A percentile compares a stretch with the other conserved stretches of the same genome.
Conservation (phyloP, 2,329 filamentous ascomycete genomes). For the Graphium sp. region DNA sequence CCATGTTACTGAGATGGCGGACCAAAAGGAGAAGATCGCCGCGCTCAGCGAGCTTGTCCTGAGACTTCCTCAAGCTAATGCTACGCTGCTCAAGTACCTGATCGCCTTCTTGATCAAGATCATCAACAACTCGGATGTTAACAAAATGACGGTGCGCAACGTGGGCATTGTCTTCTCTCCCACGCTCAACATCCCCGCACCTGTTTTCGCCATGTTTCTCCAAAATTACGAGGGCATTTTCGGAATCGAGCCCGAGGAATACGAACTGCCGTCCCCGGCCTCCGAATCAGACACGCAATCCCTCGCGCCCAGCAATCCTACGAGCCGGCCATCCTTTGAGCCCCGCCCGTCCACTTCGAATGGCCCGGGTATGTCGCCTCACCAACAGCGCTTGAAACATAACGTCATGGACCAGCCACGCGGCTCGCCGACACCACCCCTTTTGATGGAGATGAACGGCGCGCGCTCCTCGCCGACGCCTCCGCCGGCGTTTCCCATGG, state of each 20-base stretch:
- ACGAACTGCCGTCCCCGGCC: constrained; percentile 33
- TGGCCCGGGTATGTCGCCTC: constrained; percentile 30
- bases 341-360: constrained; percentile 31
- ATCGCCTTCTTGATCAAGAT: constrained; percentile 83
- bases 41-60: constrained; percentile 66
- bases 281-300: constrained; percentile 18
- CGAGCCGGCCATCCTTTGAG: constrained; percentile 10
- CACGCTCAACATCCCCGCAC: constrained; percentile 88
- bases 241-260: constrained; percentile 48
- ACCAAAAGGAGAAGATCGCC: constrained; percentile 58
- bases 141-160: constrained; percentile 98
- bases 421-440: constrained; percentile 32
- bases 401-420: constrained; percentile 15
- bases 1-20: constrained; percentile 61
- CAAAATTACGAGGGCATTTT: constrained; percentile 85
- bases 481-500: constrained; percentile 6
- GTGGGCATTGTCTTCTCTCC: constrained; percentile 97
- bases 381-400: constrained; percentile 29
- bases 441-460: constrained; percentile 14
- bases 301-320: constrained; percentile 12
- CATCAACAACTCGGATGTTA: constrained; percentile 73
- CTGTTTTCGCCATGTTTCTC: constrained; percentile 84
- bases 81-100: constrained; percentile 66
- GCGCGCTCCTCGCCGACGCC: constrained; percentile 26
- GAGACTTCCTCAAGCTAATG: constrained; percentile 64